Evolutionary conservation across 805 yeast genomes (phyloP), one percentile per base, ranked within the genome.

Genomic region (Dipodascus geniculatus): DNA sequence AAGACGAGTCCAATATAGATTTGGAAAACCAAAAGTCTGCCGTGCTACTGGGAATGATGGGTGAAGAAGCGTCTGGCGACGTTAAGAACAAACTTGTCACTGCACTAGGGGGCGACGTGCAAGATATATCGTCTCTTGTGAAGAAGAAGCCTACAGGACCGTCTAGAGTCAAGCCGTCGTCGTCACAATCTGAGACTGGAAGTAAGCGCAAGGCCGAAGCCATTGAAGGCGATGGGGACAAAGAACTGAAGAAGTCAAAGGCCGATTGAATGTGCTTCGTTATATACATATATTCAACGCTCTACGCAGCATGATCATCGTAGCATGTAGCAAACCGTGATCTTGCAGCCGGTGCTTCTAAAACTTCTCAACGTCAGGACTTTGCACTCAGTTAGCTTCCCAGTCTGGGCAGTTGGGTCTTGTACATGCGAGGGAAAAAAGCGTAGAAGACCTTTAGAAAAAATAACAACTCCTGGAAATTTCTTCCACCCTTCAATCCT

Each of bases 11-110:
- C 6, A 38, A 38, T n/a, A 44, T 63, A 61, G 23, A 38, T 61
- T 9, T 50, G 53, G 47, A 44, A 54, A 22, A 55, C 53, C 50
- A 42, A 22, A 19, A 54, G 54, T 42, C 48, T 19, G 54, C 55
- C 3, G 61, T 59, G 2, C 28, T 55, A 23, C 58, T 53, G 22
- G 55, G 58, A 49, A 54, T 61, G 31, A 47, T 50, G 3, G 64
- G 64, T 14, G 58, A 63, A 22, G 51, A 53, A 3, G 63, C 65
- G 1, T 50, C 60, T 2, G 56, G 52, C 1, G 51, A 38, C 4
- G 58, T 59, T 2, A 56, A 60, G 9, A 42, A 53, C 19, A 48
- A 56, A 4, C 47, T 61, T 22, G 44, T 17, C 20, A 11, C 20
- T 38, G 44, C 20, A 4, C 19, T 38, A n/a, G 44, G 44, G 17